Evolutionary conservation across 768 basidiomycete species (phyloP).

Genomic region (Tricholoma saponaceum): DNA sequence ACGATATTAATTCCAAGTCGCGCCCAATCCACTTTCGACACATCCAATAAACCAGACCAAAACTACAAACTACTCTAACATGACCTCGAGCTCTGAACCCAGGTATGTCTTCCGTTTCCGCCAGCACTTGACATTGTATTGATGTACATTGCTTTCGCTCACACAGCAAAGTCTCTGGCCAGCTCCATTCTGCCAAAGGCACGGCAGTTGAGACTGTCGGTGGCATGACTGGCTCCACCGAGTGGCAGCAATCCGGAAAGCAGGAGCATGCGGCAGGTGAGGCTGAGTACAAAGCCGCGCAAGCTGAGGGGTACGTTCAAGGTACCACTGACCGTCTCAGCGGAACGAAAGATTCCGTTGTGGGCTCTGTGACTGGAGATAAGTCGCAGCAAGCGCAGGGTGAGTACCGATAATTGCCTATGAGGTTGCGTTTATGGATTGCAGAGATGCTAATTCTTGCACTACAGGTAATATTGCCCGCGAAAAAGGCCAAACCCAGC

Average conservation of each 20-base stretch:
- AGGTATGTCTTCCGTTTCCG: not conserved
- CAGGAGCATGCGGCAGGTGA: slow-evolving; percentile 43
- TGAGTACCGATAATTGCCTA: slow-evolving; percentile 13
- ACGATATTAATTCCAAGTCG: too few species aligned
- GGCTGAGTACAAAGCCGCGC: slow-evolving; percentile 37
- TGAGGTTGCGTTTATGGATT: not conserved
- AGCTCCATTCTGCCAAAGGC: slow-evolving; percentile 36
- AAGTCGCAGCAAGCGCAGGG: slow-evolving; percentile 36
- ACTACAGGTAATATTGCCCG: slow-evolving; percentile 45
- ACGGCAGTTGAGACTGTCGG: slow-evolving; percentile 32
- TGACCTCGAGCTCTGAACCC: not conserved
- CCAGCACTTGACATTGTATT: not conserved
- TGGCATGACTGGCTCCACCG: slow-evolving; percentile 34
- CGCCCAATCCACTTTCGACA: too few species aligned
- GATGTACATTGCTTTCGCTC: not conserved
- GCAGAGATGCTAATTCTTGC: not conserved
- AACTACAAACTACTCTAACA: not conserved
- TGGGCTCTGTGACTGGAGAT: slow-evolving; percentile 48
- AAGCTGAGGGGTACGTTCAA: slow-evolving; percentile 43
- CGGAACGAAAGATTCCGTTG: slow-evolving; percentile 44
- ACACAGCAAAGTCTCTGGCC: slow-evolving; percentile 3
- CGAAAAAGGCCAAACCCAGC: slow-evolving; percentile 53
- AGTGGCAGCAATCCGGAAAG: slow-evolving; percentile 37
- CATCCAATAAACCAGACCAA: not conserved
- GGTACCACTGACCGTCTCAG: slow-evolving; percentile 37